Evolutionary conservation across 441 rosid genomes (phyloP).

Genomic region (Gossypium gossypioides): DNA sequence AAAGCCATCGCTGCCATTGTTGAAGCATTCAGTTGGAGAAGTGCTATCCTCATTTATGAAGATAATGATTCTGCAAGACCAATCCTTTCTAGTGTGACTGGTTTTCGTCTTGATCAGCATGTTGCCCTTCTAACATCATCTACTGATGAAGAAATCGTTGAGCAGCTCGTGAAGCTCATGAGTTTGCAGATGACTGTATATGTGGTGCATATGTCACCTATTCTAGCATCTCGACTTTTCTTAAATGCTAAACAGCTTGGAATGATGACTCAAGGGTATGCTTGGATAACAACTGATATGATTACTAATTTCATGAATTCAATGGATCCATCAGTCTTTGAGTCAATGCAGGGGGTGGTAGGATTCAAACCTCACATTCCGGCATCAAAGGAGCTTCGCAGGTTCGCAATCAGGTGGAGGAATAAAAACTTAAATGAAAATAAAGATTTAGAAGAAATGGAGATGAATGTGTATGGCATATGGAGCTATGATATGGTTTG

Average conservation of each 20-base stretch:
- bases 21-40: slow-evolving; percentile 23
- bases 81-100: slow-evolving; percentile 11
- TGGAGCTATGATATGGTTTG: slow-evolving; percentile 34
- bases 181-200: slow-evolving; percentile 18
- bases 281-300: slow-evolving; percentile 33
- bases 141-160: slow-evolving; percentile 11
- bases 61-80: slow-evolving; percentile 23
- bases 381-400: slow-evolving; percentile 12
- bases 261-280: slow-evolving; percentile 32
- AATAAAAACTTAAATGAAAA: slow-evolving; percentile 3
- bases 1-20: slow-evolving; percentile 22
- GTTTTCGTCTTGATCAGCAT: not conserved
- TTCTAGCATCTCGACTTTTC: slow-evolving; percentile 22
- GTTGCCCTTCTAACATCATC: slow-evolving; percentile 18
- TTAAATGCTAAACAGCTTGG: slow-evolving; percentile 22
- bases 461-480: slow-evolving; percentile 22
- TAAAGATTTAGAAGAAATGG: not conserved
- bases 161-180: slow-evolving; percentile 17
- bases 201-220: slow-evolving; percentile 32
- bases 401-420: slow-evolving; percentile 25
- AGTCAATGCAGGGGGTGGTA: slow-evolving; percentile 34
- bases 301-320: slow-evolving; percentile 21
- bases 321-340: slow-evolving; percentile 12
- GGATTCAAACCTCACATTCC: slow-evolving; percentile 28
- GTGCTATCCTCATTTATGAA: slow-evolving; percentile 23